These are phyloP conservation scores for Diplosphaera chodatii DNA, from an alignment of 139 green algal genomes.

Conservation along the genomic window DNA sequence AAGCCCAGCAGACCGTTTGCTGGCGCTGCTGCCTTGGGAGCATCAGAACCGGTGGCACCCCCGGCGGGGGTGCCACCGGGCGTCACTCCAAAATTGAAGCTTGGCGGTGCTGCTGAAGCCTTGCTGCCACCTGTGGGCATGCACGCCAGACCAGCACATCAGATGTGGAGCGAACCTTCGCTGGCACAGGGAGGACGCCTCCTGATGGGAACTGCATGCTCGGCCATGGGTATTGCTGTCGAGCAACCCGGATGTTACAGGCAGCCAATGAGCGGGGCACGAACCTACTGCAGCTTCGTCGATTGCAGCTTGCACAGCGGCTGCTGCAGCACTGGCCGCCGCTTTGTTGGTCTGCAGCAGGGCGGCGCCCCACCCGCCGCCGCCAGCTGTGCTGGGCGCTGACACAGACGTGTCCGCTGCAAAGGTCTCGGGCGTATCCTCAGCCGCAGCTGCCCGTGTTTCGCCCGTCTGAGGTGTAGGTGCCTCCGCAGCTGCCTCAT, in stretches of 20 bases:
- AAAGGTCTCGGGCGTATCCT: too few species aligned
- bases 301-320: not conserved
- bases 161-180: too few species aligned
- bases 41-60: too few species aligned
- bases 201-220: too few species aligned
- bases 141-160: too few species aligned
- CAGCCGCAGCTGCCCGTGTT: too few species aligned
- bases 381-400: not conserved
- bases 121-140: not conserved
- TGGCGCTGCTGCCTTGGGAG: too few species aligned
- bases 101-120: not conserved
- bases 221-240: too few species aligned
- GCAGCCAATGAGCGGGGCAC: not conserved
- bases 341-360: constrained; percentile 3
- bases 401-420: too few species aligned
- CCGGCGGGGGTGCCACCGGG: too few species aligned
- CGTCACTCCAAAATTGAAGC: not conserved
- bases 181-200: too few species aligned
- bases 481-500: not conserved
- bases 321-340: not conserved
- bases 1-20: not conserved
- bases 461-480: not conserved
- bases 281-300: not conserved
- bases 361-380: not conserved
- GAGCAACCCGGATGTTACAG: too few species aligned